phyloP scores from a whole-genome alignment of 2,329 filamentous ascomycete genomes.

The Cercospora sp. region DNA sequence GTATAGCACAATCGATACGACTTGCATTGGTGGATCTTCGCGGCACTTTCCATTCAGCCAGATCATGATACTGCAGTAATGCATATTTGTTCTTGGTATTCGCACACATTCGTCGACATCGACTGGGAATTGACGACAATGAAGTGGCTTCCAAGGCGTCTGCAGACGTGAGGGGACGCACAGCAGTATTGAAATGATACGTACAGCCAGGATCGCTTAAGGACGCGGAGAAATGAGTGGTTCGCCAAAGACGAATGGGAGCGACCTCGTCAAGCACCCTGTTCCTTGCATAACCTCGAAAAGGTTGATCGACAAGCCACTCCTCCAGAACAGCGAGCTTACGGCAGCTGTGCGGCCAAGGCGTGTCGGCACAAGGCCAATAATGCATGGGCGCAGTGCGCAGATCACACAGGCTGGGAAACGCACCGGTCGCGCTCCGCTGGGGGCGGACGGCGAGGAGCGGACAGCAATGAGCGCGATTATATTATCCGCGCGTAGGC shows the following conservation, averaged over 20 bases:
- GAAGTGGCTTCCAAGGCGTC: conserved; percentile 7
- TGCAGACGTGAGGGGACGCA: conserved; percentile 15
- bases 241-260: conserved; percentile 1
- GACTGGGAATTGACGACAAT: background rate
- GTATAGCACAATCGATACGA: background rate
- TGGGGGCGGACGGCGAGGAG: conserved; percentile 1
- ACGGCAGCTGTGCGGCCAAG: conserved; percentile 10
- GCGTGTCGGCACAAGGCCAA: background rate
- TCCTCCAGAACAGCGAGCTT: conserved; percentile 6
- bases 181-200: conserved; percentile 20
- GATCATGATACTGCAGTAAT: background rate
- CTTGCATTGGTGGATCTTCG: background rate
- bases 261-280: conserved; percentile 9
- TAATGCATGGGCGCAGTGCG: background rate
- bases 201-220: conserved; percentile 16
- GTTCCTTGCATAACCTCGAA: conserved; percentile 18
- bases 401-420: background rate
- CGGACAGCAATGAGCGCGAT: background rate
- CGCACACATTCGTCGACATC: background rate
- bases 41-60: background rate
- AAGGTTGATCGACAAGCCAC: conserved; percentile 19
- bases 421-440: background rate
- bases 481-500: background rate
- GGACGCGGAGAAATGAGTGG: conserved; percentile 11
- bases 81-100: background rate